phyloP scores from a whole-genome alignment of 2,329 filamentous ascomycete species.

The Clarireedia monteithiana region DNA sequence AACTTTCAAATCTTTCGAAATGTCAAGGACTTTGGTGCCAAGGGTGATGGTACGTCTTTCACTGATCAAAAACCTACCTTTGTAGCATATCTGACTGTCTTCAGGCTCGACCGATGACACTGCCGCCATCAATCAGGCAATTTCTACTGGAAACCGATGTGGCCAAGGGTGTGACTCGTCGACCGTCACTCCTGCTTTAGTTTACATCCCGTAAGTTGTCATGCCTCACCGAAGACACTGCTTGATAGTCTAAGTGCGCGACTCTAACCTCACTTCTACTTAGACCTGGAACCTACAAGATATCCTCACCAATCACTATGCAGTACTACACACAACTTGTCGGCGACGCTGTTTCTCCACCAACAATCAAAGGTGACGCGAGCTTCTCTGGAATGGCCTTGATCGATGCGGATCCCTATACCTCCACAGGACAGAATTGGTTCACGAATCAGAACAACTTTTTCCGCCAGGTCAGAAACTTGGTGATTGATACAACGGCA shows the following conservation, averaged over 20 bases:
- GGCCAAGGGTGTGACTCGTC: conserved; percentile 74
- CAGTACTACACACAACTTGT: conserved; percentile 93
- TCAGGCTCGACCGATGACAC: conserved; percentile 70
- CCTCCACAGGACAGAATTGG: conserved; percentile 59
- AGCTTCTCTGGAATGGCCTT: conserved; percentile 79
- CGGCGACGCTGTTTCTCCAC: conserved; percentile 66
- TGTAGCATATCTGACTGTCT: conserved; percentile 53
- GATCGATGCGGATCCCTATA: conserved; percentile 83
- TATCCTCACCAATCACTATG: conserved; percentile 72
- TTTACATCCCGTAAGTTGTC: conserved; percentile 58
- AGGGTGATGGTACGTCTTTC: conserved; percentile 51
- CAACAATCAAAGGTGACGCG: conserved; percentile 66
- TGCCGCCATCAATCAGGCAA: conserved; percentile 73
- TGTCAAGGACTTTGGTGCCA: conserved; percentile 68
- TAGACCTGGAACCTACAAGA: conserved; percentile 69
- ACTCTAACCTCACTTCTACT: conserved; percentile 28
- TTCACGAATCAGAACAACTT: conserved; percentile 69
- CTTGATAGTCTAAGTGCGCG: background rate
- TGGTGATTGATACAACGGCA: conserved; percentile 66
- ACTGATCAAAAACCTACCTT: background rate
- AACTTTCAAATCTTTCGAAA: conserved; percentile 72
- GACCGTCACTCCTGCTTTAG: conserved; percentile 74
- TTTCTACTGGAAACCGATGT: conserved; percentile 71
- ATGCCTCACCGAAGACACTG: too few relatives aligned
- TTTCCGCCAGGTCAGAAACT: conserved; percentile 63